Base-by-base conservation (phyloP, 2,329 filamentous ascomycete genomes). In the Pseudopyrenochaeta lycopersici region DNA sequence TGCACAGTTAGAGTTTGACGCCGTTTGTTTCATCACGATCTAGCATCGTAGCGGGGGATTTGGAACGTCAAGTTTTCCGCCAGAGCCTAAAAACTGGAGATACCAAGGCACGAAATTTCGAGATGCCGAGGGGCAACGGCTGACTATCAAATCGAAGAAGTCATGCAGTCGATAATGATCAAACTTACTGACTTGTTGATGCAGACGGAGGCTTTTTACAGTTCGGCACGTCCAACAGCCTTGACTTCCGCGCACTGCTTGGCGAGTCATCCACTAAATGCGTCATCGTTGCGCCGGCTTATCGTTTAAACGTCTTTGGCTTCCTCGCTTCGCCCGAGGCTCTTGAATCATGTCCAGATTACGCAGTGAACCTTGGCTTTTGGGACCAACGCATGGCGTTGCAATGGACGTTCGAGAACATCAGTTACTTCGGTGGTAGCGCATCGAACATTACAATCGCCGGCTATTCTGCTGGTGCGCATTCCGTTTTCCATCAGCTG, bases 341-440 rank as follows among this genome's bases (percentile, higher is more conserved):
- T 2, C 65, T 74, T 1, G 76, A 80, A 30, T 72, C 75, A 0
- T 65, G 56, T 31, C 23, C 53, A 1, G 66, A 68, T 18, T 66
- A 58, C 23, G 68, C 74, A 2, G 78, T 80, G 1, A 86, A 86
- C 50, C 72, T 80, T 23, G 84, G 84, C 2, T 84, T 85, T 69
- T 85, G 82, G 82, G 84, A 86, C 52, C 83, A 85, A 58, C 75
- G 84, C 10, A 62, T 80, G 20, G 84, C 84, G 1, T 70, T 85
- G 7, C 82, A 85, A 64, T 86, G 84, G 84, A 83, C 81, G 5
- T 75, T 76, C 54, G 78, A 81, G 47, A 81, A 83, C 51, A 78
- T 84, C 46, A 70, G 62, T 30, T 76, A 79, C n/a, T 84, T 85
- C 53, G 80, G 81, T 1, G 83, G 83, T 3, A 74, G 85, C 63